Conservation (phyloP, 1,284 basidiomycete genomes). For the Phylloporus gajari region DNA sequence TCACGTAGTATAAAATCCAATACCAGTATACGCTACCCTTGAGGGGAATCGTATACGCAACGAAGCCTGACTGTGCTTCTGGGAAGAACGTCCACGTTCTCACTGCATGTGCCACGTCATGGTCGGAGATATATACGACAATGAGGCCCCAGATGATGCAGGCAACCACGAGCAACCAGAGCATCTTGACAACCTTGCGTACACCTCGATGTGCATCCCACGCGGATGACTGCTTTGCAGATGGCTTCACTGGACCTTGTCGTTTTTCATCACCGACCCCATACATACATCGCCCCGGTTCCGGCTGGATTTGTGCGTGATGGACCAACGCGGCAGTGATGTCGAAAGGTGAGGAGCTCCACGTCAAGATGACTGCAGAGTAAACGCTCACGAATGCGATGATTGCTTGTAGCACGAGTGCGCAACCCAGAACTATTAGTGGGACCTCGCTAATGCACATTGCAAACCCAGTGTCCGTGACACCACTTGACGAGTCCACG, state of each 20-base stretch:
- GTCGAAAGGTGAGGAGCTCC: slow-evolving; percentile 46
- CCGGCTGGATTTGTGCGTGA: slow-evolving; percentile 34
- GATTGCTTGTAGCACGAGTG: slow-evolving; percentile 30
- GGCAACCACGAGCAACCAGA: slow-evolving; percentile 33
- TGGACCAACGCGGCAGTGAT: slow-evolving; percentile 44
- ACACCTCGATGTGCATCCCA: slow-evolving; percentile 38
- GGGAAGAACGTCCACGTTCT: slow-evolving; percentile 42
- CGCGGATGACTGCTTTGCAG: slow-evolving; percentile 37
- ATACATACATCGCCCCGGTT: slow-evolving; percentile 34
- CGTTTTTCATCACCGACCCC: slow-evolving; percentile 21
- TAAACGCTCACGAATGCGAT: slow-evolving; percentile 35
- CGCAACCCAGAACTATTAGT: slow-evolving; percentile 38
- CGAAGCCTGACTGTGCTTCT: slow-evolving; percentile 27
- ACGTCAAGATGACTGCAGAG: slow-evolving; percentile 38
- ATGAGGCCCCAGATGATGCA: slow-evolving; percentile 38
- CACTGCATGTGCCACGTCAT: slow-evolving; percentile 17
- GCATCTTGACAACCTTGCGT: slow-evolving; percentile 25
- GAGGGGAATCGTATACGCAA: slow-evolving; percentile 38
- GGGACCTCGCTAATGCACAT: slow-evolving; percentile 41
- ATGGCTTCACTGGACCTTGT: slow-evolving; percentile 25
- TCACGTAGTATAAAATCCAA: slow-evolving; percentile 42
- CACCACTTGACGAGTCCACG: slow-evolving; percentile 28
- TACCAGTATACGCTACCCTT: slow-evolving; percentile 29
- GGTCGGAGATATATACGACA: slow-evolving; percentile 26
- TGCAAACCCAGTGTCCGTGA: slow-evolving; percentile 8